phyloP scores from a whole-genome alignment of 495 filamentous ascomycete genomes.

The Penicillium fimorum region DNA sequence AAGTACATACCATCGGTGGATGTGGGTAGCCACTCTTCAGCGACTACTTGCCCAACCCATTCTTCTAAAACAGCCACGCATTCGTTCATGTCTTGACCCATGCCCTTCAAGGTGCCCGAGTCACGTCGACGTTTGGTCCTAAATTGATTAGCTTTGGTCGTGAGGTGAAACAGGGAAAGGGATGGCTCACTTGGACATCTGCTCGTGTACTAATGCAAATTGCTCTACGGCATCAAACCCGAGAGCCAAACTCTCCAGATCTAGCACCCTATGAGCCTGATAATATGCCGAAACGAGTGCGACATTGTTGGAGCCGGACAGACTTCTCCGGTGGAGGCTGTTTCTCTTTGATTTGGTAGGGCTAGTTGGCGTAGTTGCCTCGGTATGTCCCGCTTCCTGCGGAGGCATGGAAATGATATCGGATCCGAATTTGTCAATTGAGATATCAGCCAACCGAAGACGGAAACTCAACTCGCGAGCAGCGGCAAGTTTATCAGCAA shows the following conservation, averaged over 20 bases:
- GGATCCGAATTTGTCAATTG: constrained; percentile 42
- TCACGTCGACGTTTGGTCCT: constrained; percentile 36
- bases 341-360: constrained; percentile 34
- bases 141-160: constrained; percentile 16
- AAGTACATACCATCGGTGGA: constrained; percentile 39
- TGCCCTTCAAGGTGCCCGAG: constrained; percentile 35
- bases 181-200: constrained; percentile 41
- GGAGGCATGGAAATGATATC: constrained; percentile 38
- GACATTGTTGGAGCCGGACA: constrained; percentile 21
- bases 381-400: constrained; percentile 19
- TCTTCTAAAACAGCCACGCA: not conserved
- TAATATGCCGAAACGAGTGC: constrained; percentile 25
- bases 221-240: constrained; percentile 65
- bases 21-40: constrained; percentile 29
- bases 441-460: constrained; percentile 42
- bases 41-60: not conserved
- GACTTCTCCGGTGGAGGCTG: constrained; percentile 25
- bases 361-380: constrained; percentile 29
- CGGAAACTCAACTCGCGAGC: constrained; percentile 58
- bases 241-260: constrained; percentile 68
- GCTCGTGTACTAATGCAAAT: constrained; percentile 50
- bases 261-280: constrained; percentile 63
- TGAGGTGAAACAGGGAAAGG: not conserved
- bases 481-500: constrained; percentile 56
- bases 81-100: constrained; percentile 33